phyloP scores from a whole-genome alignment of 805 yeast genomes.

The Komagataella phaffii region DNA sequence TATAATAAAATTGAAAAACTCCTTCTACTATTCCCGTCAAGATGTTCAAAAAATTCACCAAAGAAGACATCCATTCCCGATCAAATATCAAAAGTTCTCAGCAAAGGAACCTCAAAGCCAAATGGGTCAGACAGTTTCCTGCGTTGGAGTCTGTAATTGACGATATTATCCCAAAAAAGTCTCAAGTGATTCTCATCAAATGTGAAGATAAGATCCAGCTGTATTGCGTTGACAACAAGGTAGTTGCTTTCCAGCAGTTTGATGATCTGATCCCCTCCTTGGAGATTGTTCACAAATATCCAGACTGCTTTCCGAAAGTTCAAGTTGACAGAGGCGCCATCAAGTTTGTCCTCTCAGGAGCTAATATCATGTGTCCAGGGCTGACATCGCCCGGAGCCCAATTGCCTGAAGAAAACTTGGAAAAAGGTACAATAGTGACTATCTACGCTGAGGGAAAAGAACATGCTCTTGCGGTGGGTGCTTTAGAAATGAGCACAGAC shows the following conservation, averaged over 20 bases:
- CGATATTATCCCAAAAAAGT: constrained; percentile 76
- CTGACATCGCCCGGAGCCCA: constrained; percentile 76
- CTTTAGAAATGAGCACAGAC: constrained; percentile 74
- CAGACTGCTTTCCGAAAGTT: constrained; percentile 71
- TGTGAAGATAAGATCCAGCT: constrained; percentile 84
- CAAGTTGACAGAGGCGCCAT: constrained; percentile 95
- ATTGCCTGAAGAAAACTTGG: constrained; percentile 61
- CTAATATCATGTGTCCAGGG: constrained; percentile 96
- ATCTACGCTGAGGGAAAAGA: constrained; percentile 91
- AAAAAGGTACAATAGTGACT: constrained; percentile 59
- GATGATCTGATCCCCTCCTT: constrained; percentile 70
- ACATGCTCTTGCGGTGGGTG: constrained; percentile 83
- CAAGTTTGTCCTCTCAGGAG: constrained; percentile 89
- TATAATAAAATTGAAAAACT: not conserved
- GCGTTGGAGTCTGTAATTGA: constrained; percentile 67
- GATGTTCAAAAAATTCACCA: constrained; percentile 41
- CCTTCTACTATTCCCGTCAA: not conserved
- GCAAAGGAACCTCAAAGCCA: constrained; percentile 77
- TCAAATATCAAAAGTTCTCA: constrained; percentile 88
- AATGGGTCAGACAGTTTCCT: constrained; percentile 62
- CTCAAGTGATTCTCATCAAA: constrained; percentile 66
- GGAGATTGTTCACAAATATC: constrained; percentile 67
- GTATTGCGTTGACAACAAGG: constrained; percentile 59
- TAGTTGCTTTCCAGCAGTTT: constrained; percentile 69
- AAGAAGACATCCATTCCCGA: constrained; percentile 80